Evolutionary conservation across 768 basidiomycete genomes (phyloP), one percentile per base, ranked within the genome.

Genomic region (Lentinula guzmanii): DNA sequence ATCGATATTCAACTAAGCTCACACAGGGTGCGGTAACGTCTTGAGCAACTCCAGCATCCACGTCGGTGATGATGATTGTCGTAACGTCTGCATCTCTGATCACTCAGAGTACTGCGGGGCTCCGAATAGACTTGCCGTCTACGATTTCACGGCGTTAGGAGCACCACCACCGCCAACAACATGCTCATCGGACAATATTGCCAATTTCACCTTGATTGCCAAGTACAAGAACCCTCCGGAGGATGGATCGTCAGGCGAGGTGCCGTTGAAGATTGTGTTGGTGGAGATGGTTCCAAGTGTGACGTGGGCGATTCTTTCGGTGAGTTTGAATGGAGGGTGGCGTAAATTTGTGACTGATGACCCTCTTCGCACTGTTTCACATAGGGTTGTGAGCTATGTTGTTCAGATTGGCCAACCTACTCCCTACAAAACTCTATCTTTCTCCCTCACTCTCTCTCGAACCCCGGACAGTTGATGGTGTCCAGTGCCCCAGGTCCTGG

Each of bases 371-470:
- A 8, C 18, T 2, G 21, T 21, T 52, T 15, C 52, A 11, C 13
- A 8, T 50, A 79, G 77, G 75, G 76, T 3, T 79, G 79, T 62
- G 58, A 75, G 33, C 72, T 68, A 16, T 78, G 78, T 61, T 78
- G 77, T 68, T 73, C 77, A 5, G 77, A 79, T 59, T 80, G 78
- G 78, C 75, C 76, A 13, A 66, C 68, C 13, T 72, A 76, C 51
- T 70, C 72, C 9, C 61, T 80, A 52, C 66, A 72, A 54, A 77
- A 77, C 63, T 76, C 76, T 15, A 72, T 80, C 48, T 72, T 78
- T 63, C 67, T 72, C 54, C 76, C 77, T 7, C 75, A 72, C 21
- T 77, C 79, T 4, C 65, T 70, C 7, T 71, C 71, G 13, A 72
- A 78, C 42, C 73, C 75, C 7, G 70, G 69, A 5, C 71, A 78